A percentile compares a stretch with the other conserved stretches of the same genome.
Conservation (phyloP, 768 basidiomycete genomes). For the Calvatia gigantea region DNA sequence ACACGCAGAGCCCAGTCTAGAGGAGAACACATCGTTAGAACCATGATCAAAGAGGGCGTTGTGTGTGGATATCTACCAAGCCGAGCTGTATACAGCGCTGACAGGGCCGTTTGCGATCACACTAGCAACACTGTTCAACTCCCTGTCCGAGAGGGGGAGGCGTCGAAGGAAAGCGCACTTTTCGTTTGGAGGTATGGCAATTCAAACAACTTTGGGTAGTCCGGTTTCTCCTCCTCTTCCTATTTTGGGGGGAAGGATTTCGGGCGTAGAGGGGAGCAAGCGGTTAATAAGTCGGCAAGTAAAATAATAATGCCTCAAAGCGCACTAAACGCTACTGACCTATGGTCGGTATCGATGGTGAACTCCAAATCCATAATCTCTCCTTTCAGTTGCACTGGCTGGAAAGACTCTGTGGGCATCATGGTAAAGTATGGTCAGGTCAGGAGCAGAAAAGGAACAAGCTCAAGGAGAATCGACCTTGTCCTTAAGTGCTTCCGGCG, state of each 20-base stretch:
- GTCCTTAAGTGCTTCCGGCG: slow-evolving; percentile 54
- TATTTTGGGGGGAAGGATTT: slow-evolving; percentile 42
- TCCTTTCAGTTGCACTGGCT: slow-evolving; percentile 65
- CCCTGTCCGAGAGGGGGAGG: slow-evolving; percentile 10
- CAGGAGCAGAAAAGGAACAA: slow-evolving; percentile 45
- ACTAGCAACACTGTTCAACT: slow-evolving; percentile 41
- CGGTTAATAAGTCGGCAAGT: slow-evolving; percentile 49
- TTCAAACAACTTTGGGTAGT: slow-evolving; percentile 87
- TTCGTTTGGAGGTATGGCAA: slow-evolving; percentile 93
- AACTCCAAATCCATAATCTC: slow-evolving; percentile 79
- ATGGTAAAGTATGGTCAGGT: slow-evolving; percentile 27
- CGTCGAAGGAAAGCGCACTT: slow-evolving; percentile 45
- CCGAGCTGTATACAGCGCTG: slow-evolving; percentile 88
- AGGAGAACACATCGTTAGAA: slow-evolving; percentile 11
- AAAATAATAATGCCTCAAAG: slow-evolving; percentile 22
- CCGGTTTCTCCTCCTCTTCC: slow-evolving; percentile 86
- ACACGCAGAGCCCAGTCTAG: slow-evolving; percentile 91
- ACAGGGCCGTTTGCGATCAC: slow-evolving; percentile 90
- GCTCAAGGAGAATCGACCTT: slow-evolving; percentile 41
- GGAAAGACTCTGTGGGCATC: slow-evolving; percentile 55
- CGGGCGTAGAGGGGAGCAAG: slow-evolving; percentile 40
- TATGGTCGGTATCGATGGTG: slow-evolving; percentile 66
- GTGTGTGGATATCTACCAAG: slow-evolving; percentile 60
- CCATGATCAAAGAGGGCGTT: slow-evolving; percentile 10
- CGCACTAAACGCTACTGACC: slow-evolving; percentile 31